Base-by-base conservation (phyloP, 169 alveolate species). In the Plasmodium yoelii region DNA sequence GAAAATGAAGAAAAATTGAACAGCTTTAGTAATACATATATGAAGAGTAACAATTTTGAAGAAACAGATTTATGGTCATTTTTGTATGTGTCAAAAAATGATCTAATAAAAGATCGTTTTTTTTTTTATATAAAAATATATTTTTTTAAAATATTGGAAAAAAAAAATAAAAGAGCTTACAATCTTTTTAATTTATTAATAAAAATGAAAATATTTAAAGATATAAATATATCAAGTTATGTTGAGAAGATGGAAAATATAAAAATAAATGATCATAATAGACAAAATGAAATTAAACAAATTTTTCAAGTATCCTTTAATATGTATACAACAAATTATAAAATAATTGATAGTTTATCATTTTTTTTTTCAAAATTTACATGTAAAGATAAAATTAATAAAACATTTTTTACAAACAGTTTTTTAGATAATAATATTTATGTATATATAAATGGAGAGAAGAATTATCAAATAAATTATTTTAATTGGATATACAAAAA, bases 291-390 rank as follows among this genome's bases (percentile, higher is more conserved):
- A 49, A 61, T 13, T 19, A 75, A 75, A 22, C 55, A 75, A 6
- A 44, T 75, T 10, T 63, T 75, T 19, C 42, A 65, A 18, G 12
- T 63, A 15, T 75, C 88, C 22, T 75, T 75, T 1, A 53, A 61
- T n/a, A 75, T 75, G 67, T 68, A 75, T 47, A 53, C 49, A 24
- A 47, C 42, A 39, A 75, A 49, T 56, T 34, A 75, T 18, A 63
- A 63, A 18, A 24, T 22, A 13, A 22, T 75, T 3, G 88, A 75
- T 47, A 9, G 18, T 3, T 18, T 75, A 24, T 47, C 88, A 0
- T 51, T 49, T 56, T 55, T 75, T 75, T 47, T 75, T 22, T 28
- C 56, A n/a, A 75, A 75, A 55, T 75, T 75, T 68, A 22, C 24
- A 22, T 75, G 88, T 47, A 15, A 63, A 19, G 77, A 75, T 49